These are phyloP conservation scores for Aspergillus flavus DNA, from an alignment of 2,329 filamentous ascomycete genomes.

Conservation along the genomic window DNA sequence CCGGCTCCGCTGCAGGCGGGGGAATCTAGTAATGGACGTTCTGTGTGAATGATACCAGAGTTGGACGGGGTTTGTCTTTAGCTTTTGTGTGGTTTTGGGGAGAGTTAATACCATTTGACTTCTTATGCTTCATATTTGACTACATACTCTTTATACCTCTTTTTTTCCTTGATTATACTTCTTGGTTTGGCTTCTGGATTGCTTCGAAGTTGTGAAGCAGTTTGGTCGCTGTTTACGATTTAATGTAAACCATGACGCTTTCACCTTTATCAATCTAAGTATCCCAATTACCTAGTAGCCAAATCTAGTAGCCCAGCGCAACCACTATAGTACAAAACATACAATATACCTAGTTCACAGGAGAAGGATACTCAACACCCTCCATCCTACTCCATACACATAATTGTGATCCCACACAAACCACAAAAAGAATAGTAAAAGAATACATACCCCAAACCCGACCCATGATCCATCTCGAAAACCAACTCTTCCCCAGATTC, in stretches of 20 bases:
- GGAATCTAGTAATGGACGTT: slow-evolving; percentile 7
- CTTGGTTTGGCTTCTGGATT: slow-evolving; percentile 25
- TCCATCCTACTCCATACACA: no score
- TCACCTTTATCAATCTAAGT: slow-evolving; percentile 1
- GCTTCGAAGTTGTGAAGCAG: neutral
- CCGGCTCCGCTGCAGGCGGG: slow-evolving; percentile 8
- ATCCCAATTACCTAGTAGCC: neutral
- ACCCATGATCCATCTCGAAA: no score
- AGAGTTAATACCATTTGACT: slow-evolving; percentile 25
- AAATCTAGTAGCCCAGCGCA: neutral
- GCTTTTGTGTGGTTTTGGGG: slow-evolving; percentile 21
- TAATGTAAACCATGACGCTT: slow-evolving; percentile 32
- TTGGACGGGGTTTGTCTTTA: slow-evolving; percentile 23
- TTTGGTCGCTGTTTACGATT: slow-evolving; percentile 18
- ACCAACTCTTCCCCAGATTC: neutral
- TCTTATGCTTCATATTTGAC: slow-evolving; percentile 19
- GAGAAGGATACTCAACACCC: no score
- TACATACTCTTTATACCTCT: slow-evolving; percentile 17
- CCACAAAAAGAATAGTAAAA: no score
- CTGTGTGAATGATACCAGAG: slow-evolving; percentile 7
- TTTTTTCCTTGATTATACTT: slow-evolving; percentile 19
- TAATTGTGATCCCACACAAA: no score
- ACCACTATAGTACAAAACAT: neutral
- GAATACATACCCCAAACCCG: no score
- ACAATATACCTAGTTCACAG: no score